Evolutionary conservation across 164 flowering plant species (phyloP).

Genomic region (Macadamia tetraphylla): DNA sequence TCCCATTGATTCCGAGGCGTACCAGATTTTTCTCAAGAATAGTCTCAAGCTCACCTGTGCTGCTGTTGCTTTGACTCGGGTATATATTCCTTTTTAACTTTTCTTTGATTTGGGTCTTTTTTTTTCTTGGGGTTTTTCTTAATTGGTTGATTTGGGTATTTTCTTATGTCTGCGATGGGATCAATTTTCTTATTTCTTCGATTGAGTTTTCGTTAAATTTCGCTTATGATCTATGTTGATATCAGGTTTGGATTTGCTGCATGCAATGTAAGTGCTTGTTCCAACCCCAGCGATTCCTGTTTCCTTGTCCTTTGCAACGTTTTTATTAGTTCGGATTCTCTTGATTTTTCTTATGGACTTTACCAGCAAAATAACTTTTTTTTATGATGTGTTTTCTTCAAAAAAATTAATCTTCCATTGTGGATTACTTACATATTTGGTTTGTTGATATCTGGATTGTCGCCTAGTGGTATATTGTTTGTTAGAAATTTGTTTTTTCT

Average conservation of each 20-base stretch:
- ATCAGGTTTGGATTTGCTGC: background rate
- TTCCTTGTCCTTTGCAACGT: too few relatives aligned
- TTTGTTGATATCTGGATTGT: background rate
- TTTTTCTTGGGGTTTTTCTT: background rate
- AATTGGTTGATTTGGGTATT: background rate
- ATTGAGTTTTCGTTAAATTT: background rate
- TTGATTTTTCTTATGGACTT: background rate
- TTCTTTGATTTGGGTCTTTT: background rate
- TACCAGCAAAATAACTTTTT: background rate
- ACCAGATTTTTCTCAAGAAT: conserved; percentile 68
- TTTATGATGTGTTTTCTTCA: too few relatives aligned
- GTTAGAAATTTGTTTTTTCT: background rate
- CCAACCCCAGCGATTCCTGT: background rate
- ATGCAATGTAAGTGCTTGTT: background rate
- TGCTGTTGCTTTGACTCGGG: conserved; percentile 79
- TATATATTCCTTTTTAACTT: conserved; percentile 19
- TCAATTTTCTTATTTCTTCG: background rate
- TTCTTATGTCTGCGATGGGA: background rate
- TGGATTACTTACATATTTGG: background rate
- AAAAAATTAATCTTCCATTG: too few relatives aligned
- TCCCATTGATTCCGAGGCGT: conserved; percentile 61
- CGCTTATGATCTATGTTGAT: background rate
- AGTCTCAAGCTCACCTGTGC: conserved; percentile 85
- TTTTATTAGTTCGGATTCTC: too few relatives aligned
- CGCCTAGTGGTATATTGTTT: background rate